These are phyloP conservation scores for Botrytis elliptica DNA, from an alignment of 2,329 filamentous ascomycete species.

Conservation along the genomic window DNA sequence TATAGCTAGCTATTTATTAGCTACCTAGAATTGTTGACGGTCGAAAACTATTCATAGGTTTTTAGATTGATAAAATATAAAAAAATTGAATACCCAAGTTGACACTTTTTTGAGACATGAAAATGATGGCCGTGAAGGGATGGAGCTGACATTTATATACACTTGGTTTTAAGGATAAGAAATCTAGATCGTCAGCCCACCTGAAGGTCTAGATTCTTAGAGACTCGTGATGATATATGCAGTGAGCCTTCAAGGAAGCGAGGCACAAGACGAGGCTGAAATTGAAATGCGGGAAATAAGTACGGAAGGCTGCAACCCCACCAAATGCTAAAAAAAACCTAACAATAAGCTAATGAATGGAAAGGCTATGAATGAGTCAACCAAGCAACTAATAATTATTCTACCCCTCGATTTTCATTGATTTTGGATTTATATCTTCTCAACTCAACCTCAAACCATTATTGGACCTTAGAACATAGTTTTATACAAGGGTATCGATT, in stretches of 20 bases:
- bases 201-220: constrained; percentile 15
- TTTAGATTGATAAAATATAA: neutral
- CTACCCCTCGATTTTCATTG: neutral
- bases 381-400: neutral
- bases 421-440: neutral
- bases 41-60: neutral
- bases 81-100: neutral
- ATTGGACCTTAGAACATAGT: neutral
- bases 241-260: constrained; percentile 9
- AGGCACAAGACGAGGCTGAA: neutral
- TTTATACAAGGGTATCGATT: neutral
- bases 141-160: constrained; percentile 1
- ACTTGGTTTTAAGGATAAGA: neutral
- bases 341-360: neutral
- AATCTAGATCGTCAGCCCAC: constrained; percentile 19
- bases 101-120: neutral
- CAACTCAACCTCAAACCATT: neutral
- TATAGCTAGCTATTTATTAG: neutral
- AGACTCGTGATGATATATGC: constrained; percentile 10
- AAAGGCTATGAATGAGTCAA: constrained; percentile 9
- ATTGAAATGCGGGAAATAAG: neutral
- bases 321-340: neutral
- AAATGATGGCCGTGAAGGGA: neutral
- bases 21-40: neutral
- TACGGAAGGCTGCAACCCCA: constrained; percentile 4